Conservation (phyloP, 2,329 filamentous ascomycete species). For the Fusarium anthophilum region DNA sequence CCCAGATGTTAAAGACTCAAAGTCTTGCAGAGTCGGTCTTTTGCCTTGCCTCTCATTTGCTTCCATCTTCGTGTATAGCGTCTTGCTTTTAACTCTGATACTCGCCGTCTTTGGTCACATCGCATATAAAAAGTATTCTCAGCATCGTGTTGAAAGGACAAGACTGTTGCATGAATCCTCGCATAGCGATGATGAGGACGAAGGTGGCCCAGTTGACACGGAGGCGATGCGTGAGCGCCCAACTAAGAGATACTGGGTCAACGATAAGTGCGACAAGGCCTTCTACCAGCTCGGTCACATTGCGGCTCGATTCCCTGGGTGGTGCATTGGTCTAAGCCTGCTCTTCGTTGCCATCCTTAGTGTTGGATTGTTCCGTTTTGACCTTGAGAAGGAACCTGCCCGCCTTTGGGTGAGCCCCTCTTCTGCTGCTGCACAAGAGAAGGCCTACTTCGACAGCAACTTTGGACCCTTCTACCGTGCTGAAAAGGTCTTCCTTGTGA, state of each 20-base stretch:
- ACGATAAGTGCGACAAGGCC: slow-evolving; percentile 80
- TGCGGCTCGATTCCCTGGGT: slow-evolving; percentile 83
- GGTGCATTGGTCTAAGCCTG: slow-evolving; percentile 83
- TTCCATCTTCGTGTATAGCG: slow-evolving; percentile 85
- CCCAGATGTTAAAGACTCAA: slow-evolving; percentile 74
- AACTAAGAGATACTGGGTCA: slow-evolving; percentile 82
- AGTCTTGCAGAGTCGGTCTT: slow-evolving; percentile 82
- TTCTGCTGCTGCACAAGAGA: slow-evolving; percentile 90
- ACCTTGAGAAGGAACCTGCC: slow-evolving; percentile 90
- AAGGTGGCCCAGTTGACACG: slow-evolving; percentile 80
- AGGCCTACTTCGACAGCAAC: slow-evolving; percentile 89
- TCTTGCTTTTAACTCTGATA: slow-evolving; percentile 75
- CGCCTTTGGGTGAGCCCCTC: slow-evolving; percentile 96
- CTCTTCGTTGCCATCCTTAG: slow-evolving; percentile 81
- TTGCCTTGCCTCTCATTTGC: slow-evolving; percentile 95
- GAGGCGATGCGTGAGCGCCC: slow-evolving; percentile 82
- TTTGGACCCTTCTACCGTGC: slow-evolving; percentile 97
- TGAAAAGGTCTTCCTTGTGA: slow-evolving; percentile 93
- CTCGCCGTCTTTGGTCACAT: slow-evolving; percentile 77
- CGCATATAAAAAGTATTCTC: slow-evolving; percentile 77
- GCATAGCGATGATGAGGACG: slow-evolving; percentile 92
- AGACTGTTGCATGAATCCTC: slow-evolving; percentile 85
- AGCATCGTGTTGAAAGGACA: slow-evolving; percentile 82
- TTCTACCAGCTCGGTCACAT: slow-evolving; percentile 84
- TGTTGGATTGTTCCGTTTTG: slow-evolving; percentile 86